Evolutionary conservation across 129 eudicot species (phyloP).

Genomic region (Flaveria brownii): DNA sequence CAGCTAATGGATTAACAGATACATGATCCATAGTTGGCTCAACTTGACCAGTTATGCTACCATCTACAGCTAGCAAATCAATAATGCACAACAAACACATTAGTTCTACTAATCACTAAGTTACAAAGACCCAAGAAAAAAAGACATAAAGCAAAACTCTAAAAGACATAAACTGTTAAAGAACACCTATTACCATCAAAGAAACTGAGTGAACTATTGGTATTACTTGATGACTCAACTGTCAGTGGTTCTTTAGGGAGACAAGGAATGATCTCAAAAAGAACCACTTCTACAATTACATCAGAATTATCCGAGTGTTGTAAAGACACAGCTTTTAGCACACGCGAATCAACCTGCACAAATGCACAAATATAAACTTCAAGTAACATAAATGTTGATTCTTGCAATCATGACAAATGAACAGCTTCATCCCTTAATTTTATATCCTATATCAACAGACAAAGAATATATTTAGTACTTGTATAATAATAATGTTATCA

Average conservation of each 20-base stretch:
- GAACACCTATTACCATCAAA: slow-evolving; percentile 37
- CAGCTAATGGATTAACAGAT: neutral
- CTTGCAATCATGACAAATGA: too few species aligned
- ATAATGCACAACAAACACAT: slow-evolving; percentile 7
- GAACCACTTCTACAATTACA: slow-evolving; percentile 65
- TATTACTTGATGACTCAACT: slow-evolving; percentile 23
- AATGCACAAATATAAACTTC: neutral
- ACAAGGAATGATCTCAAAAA: slow-evolving; percentile 54
- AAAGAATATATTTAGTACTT: too few species aligned
- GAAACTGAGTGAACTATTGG: slow-evolving; percentile 11
- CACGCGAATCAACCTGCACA: slow-evolving; percentile 65
- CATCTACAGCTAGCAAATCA: slow-evolving; percentile 19
- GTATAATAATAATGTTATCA: too few species aligned
- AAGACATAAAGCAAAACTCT: neutral
- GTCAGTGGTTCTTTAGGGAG: slow-evolving; percentile 19
- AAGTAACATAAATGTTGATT: too few species aligned
- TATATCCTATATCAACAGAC: too few species aligned
- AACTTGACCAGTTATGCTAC: neutral
- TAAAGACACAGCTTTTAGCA: slow-evolving; percentile 74
- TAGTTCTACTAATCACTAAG: neutral
- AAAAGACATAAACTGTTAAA: neutral
- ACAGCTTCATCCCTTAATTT: too few species aligned
- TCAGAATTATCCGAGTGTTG: slow-evolving; percentile 72
- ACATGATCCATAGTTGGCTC: neutral
- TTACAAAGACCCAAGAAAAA: neutral